Evolutionary conservation across 139 green algal species (phyloP), one percentile per base, ranked within the genome.

Genomic region (Pseudopediastrum boryanum): DNA sequence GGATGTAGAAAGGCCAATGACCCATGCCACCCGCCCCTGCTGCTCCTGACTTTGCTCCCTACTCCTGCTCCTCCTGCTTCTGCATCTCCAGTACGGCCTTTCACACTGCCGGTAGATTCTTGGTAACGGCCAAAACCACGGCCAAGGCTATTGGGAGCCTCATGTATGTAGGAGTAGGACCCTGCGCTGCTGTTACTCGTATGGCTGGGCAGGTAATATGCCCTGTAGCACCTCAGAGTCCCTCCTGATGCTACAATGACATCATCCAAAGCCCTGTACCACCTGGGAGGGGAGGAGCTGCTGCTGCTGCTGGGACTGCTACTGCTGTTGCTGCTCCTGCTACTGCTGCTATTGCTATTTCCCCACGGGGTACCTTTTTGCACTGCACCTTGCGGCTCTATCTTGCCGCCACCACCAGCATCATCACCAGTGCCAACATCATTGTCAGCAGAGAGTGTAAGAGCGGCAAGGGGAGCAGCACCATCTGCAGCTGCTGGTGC

Each of bases 241-340:
- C 46, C 46, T 8, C 9, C 5, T 48, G 68, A 76, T 8, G 44
- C 44, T 46, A 8, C n/a, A 9, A 82, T 36, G 27, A 35, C 42
- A 9, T 42, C 42, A 42, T 82, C 77, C 35, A 82, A 54, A 0
- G 77, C 65, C 0, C 66, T 41, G 59, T 82, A 31, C 66, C 66
- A 82, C 0, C 1, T 21, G 3, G 77, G 66, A 13, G 77, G 76
- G 48, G 62, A 50, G 31, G 12, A 65, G 67, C 27, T 75, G 67
- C 67, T 68, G 59, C 59, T 68, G 59, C 8, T 52, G 1, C 29
- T 51, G 64, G 21, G 0, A 0, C 58, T 38, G 58, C 12, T 38
- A 31, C 58, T 66, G 58, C 58, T 66, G 58, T 31, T 66, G 46
- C 46, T 56, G 46, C 46, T 56, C 13, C 46, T 56, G 46, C 46